Conservation (phyloP, 1,284 basidiomycete genomes). For the Heimioporus retisporus region DNA sequence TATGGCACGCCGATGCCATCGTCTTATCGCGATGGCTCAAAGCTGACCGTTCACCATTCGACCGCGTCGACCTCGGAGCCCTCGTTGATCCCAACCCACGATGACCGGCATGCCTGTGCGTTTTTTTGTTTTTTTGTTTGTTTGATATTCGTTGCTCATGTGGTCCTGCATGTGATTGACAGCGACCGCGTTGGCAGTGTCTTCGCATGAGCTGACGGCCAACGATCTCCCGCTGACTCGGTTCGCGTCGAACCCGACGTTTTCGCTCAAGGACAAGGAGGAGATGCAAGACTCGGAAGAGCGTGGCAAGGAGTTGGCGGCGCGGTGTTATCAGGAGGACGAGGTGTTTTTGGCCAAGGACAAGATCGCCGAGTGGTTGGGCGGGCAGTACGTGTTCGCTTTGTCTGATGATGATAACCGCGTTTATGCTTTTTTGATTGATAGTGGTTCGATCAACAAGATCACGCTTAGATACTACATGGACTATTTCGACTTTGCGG, state of each 20-base stretch:
- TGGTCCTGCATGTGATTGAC: constrained; percentile 24
- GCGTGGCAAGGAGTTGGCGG: constrained; percentile 79
- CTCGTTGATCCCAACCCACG: constrained; percentile 67
- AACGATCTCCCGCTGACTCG: constrained; percentile 56
- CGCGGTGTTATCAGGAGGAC: constrained; percentile 90
- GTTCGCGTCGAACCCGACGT: constrained; percentile 56
- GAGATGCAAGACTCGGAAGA: constrained; percentile 69
- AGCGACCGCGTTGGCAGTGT: constrained; percentile 42
- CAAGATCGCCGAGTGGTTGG: constrained; percentile 97
- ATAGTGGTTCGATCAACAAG: constrained; percentile 81
- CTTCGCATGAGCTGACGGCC: constrained; percentile 64
- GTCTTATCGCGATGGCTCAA: constrained; percentile 57
- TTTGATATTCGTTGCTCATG: constrained; percentile 6
- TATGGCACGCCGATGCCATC: constrained; percentile 47
- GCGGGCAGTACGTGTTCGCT: constrained; percentile 76
- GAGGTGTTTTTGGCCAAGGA: constrained; percentile 85
- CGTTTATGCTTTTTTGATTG: constrained; percentile 4
- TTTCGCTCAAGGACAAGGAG: constrained; percentile 62
- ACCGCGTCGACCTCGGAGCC: constrained; percentile 83
- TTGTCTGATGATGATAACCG: constrained; percentile 1
- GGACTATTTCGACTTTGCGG: constrained; percentile 90
- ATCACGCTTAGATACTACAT: constrained; percentile 86
- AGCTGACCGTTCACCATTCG: constrained; percentile 69
- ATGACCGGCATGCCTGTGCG: constrained; percentile 60
- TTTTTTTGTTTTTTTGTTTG: constrained; percentile 17